These are phyloP conservation scores for Astrothelium subdiscretum DNA, from an alignment of 495 filamentous ascomycete species.

Conservation along the genomic window DNA sequence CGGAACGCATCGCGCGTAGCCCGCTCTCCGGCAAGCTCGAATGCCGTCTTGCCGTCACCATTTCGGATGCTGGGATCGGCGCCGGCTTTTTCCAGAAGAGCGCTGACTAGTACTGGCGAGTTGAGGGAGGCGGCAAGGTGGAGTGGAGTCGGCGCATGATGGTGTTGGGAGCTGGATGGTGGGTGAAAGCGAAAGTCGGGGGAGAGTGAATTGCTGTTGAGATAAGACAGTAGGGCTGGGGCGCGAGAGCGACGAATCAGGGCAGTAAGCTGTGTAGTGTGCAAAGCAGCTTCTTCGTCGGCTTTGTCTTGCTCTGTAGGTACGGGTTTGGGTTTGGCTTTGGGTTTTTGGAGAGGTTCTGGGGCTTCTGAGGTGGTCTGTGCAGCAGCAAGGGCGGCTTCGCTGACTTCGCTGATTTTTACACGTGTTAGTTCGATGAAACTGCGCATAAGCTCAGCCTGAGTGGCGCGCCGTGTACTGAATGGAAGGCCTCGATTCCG, in stretches of 20 bases:
- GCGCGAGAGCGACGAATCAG: constrained; percentile 84
- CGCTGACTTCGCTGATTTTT: constrained; percentile 65
- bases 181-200: constrained; percentile 66
- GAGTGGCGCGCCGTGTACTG: constrained; percentile 85
- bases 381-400: constrained; percentile 40
- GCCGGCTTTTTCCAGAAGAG: constrained; percentile 61
- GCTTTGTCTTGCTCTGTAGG: constrained; percentile 10
- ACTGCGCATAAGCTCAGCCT: constrained; percentile 82
- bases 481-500: constrained; percentile 88
- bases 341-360: constrained; percentile 18
- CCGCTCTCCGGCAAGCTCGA: constrained; percentile 78
- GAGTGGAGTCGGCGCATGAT: constrained; percentile 75
- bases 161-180: constrained; percentile 53
- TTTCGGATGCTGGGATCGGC: constrained; percentile 65
- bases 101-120: constrained; percentile 61
- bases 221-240: constrained; percentile 74
- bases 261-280: constrained; percentile 78
- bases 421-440: constrained; percentile 87
- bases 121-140: constrained; percentile 72
- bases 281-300: constrained; percentile 61
- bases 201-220: constrained; percentile 57
- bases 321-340: constrained; percentile 6
- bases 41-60: constrained; percentile 58
- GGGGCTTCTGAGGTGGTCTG: neutral
- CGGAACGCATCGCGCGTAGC: constrained; percentile 86